A percentile compares a stretch with the other conserved stretches of the same genome.
These are phyloP conservation scores for Metschnikowia dekortorum DNA, from an alignment of 805 yeast genomes.

Conservation along the genomic window DNA sequence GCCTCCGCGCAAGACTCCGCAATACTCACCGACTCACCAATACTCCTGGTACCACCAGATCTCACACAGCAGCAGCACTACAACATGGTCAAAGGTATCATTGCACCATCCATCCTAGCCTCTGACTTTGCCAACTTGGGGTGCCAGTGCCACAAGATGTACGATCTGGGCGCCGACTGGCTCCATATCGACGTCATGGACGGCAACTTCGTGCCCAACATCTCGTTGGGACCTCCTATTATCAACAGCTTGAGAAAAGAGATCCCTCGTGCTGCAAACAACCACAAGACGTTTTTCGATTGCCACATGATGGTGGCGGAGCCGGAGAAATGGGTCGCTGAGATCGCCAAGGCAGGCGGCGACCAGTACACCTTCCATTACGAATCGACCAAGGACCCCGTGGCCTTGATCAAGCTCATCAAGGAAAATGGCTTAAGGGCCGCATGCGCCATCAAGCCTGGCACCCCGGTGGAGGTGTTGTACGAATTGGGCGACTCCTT, in stretches of 20 bases:
- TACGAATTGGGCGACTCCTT: conserved; percentile 68
- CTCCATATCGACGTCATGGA: conserved; percentile 98
- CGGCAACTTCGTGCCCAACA: conserved; percentile 97
- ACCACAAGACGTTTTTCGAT: conserved; percentile 58
- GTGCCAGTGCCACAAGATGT: conserved; percentile 77
- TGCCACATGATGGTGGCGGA: conserved; percentile 97
- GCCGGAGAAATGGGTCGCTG: conserved; percentile 93
- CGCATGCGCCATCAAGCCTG: conserved; percentile 92
- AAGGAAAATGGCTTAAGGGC: conserved; percentile 82
- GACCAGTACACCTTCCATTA: conserved; percentile 95
- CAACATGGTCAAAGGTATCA: conserved; percentile 69
- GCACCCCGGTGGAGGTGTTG: conserved; percentile 80
- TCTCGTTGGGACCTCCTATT: conserved; percentile 89
- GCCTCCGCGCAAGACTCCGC: no score
- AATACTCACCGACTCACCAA: not conserved
- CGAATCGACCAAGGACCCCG: conserved; percentile 83
- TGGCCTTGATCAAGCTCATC: conserved; percentile 68
- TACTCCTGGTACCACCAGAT: not conserved
- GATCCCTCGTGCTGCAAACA: conserved; percentile 57
- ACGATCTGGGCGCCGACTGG: conserved; percentile 89
- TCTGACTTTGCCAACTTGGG: conserved; percentile 89
- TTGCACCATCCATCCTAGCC: conserved; percentile 94
- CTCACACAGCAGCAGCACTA: not conserved
- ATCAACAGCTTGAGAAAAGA: conserved; percentile 71
- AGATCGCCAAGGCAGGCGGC: conserved; percentile 90